Base-by-base conservation (phyloP, 352 stramenopile species). In the Pelagophyceae sp. region DNA sequence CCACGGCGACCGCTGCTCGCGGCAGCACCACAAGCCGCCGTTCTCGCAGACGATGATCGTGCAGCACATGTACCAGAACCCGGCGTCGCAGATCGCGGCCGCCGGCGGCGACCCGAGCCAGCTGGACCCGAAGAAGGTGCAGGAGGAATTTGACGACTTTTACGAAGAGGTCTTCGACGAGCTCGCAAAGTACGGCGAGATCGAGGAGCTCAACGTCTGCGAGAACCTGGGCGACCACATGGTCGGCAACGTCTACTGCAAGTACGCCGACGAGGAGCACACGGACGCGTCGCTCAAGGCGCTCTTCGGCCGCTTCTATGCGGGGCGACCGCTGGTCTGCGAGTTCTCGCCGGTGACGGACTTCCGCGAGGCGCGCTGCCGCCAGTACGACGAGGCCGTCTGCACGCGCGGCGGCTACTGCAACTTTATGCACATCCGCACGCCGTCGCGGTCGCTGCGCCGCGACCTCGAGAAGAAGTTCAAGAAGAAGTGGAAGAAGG, bases 341-440 rank as follows among this genome's bases (percentile, higher is more conserved):
- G 97, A 99, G 82, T 99, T 98, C 83, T 98, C 92, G 64, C 95
- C 96, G 11, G 97, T 99, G 31, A 98, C 95, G 20, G 95, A 99
- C 84, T 99, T 99, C 83, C 86, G 93, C 77, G 95, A 99, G 83
- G 95, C 96, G 5, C 83, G 95, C 38, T 99, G 97, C 85, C 88
- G 96, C 63, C 96, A 99, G 85, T 99, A 98, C 81, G 95, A 99
- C 80, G 95, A 99, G 87, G 93, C 93, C 78, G 95, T 90, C 31
- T 99, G 97, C 87, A 92, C 92, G 79, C 88, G 95, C 31, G 96
- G 96, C 31, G 94, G 93, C 25, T 98, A 98, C 83, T 99, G 97
- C 88, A 99, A 99, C 87, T 99, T 99, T 82, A 98, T 99, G 94
- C 97, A 99, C 84, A 95, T 98, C 76, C 91, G 94, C 77, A 94